Base-by-base conservation (phyloP, 805 yeast species). In the Ogataea pini region DNA sequence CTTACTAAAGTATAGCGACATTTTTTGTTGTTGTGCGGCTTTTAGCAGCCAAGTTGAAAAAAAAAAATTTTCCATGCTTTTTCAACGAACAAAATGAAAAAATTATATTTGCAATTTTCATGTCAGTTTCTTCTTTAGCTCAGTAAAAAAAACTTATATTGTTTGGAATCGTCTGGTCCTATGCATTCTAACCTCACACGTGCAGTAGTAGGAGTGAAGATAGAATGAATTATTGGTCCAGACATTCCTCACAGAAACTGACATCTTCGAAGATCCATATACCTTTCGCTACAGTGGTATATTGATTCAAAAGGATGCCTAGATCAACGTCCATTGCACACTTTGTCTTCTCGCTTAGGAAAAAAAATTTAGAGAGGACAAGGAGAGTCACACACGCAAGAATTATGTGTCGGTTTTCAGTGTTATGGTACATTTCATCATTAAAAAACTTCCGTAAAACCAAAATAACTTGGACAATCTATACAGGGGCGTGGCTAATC, bases 261-360 rank as follows among this genome's bases (percentile, higher is more conserved):
- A 63, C 77, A 69, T 70, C 75, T 72, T 73, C 78, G 78, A 73
- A 73, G 78, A 72, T 73, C 71, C 67, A 54, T 63, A 64, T 62
- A 63, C 68, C 70, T 60, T 49, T 54, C 56, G 52, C 56, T 54
- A 53, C 60, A 45, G 68, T 73, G 72, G 75, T 68, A 56, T 68
- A 58, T 59, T 58, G 76, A 73, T 73, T 73, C 78, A 73, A 73
- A 73, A 73, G 72, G 76, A 68, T 63, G 77, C 73, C 77, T 59
- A 73, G 73, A 72, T 42, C 42, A 51, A 53, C 34, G n/a, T 20
- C 47, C 51, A 42, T 20, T 34, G 14, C 50, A 39, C 46, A 16
- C 44, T 28, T 42, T 42, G 36, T 41, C 25, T 14, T 42, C 29
- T 25, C 32, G 36, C 29, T 20, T 31, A 49, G 47, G 46, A 44